A percentile compares a stretch with the other conserved stretches of the same genome.
phyloP scores from a whole-genome alignment of 768 basidiomycete genomes.

The Termitomyces sp. region DNA sequence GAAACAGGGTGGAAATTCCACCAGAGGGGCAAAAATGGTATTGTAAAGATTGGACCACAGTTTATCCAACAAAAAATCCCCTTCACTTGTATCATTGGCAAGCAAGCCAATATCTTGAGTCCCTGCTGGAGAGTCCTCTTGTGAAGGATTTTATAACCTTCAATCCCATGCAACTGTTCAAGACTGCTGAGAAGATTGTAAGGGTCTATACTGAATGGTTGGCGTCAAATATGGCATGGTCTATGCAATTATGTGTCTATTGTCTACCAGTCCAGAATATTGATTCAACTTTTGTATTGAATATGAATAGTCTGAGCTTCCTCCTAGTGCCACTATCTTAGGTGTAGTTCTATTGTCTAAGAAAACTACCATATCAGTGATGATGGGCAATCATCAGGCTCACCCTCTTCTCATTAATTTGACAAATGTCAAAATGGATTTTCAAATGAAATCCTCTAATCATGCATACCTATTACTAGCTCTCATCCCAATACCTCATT shows the following conservation, averaged over 20 bases:
- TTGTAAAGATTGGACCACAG: conserved; percentile 5
- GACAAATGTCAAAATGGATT: conserved; percentile 12
- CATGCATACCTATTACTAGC: conserved; percentile 16
- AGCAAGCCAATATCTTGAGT: conserved; percentile 23
- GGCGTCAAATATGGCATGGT: conserved; percentile 18
- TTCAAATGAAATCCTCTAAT: conserved; percentile 11
- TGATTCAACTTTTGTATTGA: not conserved
- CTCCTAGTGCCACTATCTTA: conserved; percentile 12
- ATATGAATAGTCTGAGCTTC: conserved; percentile 12
- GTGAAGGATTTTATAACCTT: conserved; percentile 21
- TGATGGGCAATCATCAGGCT: conserved; percentile 9
- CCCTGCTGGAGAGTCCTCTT: conserved; percentile 21
- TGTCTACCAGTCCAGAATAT: not conserved
- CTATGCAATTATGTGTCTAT: conserved; percentile 12
- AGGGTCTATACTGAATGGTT: conserved; percentile 21
- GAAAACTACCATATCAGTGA: conserved; percentile 15
- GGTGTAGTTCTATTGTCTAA: conserved; percentile 15
- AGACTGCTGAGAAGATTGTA: conserved; percentile 4
- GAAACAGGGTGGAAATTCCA: conserved; percentile 16
- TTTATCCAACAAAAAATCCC: conserved; percentile 18
- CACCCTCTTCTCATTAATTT: conserved; percentile 14
- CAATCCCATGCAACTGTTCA: conserved; percentile 11
- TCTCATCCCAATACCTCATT: conserved; percentile 12
- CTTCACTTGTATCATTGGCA: conserved; percentile 25
- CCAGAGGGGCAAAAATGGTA: conserved; percentile 26